Evolutionary conservation across 441 rosid species (phyloP), one percentile per base, ranked within the genome.

Genomic region (Adansonia rubrostipa): DNA sequence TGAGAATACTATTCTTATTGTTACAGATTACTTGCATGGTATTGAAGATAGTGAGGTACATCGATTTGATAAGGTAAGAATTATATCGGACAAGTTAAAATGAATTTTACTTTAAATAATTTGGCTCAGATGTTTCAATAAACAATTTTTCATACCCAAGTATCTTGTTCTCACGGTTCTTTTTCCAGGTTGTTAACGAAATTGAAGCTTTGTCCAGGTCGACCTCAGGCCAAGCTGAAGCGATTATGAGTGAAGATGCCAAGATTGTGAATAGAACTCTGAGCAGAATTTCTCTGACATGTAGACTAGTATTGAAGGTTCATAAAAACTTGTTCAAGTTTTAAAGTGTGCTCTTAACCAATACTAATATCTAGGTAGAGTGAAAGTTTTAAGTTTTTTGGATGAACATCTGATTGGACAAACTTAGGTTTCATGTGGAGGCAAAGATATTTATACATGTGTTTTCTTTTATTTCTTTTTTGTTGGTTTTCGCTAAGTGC

Each of bases 21-120:
- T 73, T 83, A 44, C 91, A 93, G 99, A 90, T 66, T 95, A 87
- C 81, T 83, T 93, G 79, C 98, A 95, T 22, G 98, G 98, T 9
- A 95, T 95, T 78, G 87, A 85, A 40, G 95, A 91, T 75, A 79
- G 79, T 40, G 82, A 85, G 3, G 80, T 81, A 28, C 97, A 93
- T 15, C 84, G 62, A 78, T 88, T 79, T 54, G 79, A 79, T 5
- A 80, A 81, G 91, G 99, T 95, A 81, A 80, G 82, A 54, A 54
- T 70, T 50, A 53, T 64, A 17, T 72, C 47, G 8, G 36, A 51
- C 3, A 22, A 20, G 14, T n/a, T 14, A 24, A 17, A 54, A 33
- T 36, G 63, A 51, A 48, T 28, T 50, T 36, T 8, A 61, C 48
- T 47, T 5, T 6, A 51, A 36, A 54, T 66, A 48, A 72, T 13